Evolutionary conservation across 2,329 filamentous ascomycete genomes (phyloP).

Genomic region (Penicillium sclerotigenum): DNA sequence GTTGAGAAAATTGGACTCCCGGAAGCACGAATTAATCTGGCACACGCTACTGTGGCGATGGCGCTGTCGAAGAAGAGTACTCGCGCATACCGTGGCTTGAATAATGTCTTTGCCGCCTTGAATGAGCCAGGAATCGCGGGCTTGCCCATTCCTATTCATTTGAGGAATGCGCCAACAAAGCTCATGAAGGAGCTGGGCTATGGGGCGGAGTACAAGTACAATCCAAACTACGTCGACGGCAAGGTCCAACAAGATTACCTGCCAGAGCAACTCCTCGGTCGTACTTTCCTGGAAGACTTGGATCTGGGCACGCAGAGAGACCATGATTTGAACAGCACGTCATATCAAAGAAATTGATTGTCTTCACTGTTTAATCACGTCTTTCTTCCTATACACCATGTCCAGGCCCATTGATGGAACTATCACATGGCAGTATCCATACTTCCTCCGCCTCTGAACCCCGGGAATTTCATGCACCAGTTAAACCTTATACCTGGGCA

Average conservation of each 20-base stretch:
- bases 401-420: not conserved
- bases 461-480: not conserved
- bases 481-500: not conserved
- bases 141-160: conserved; percentile 78
- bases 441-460: not conserved
- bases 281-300: conserved; percentile 71
- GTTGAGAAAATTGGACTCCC: conserved; percentile 93
- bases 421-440: not conserved
- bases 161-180: conserved; percentile 87
- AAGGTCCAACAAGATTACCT: conserved; percentile 84
- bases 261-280: conserved; percentile 69
- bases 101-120: conserved; percentile 74
- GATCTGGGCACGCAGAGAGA: conserved; percentile 80
- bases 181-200: conserved; percentile 92
- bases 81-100: conserved; percentile 75
- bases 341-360: not conserved
- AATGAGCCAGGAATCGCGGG: conserved; percentile 78
- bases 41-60: conserved; percentile 80
- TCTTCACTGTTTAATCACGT: not conserved
- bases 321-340: conserved; percentile 52
- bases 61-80: conserved; percentile 82
- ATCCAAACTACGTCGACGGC: conserved; percentile 82
- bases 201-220: conserved; percentile 92
- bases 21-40: conserved; percentile 87
- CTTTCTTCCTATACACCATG: not conserved